Base-by-base conservation (phyloP, 257 asterid genomes). In the Craterostigma plantagineum region DNA sequence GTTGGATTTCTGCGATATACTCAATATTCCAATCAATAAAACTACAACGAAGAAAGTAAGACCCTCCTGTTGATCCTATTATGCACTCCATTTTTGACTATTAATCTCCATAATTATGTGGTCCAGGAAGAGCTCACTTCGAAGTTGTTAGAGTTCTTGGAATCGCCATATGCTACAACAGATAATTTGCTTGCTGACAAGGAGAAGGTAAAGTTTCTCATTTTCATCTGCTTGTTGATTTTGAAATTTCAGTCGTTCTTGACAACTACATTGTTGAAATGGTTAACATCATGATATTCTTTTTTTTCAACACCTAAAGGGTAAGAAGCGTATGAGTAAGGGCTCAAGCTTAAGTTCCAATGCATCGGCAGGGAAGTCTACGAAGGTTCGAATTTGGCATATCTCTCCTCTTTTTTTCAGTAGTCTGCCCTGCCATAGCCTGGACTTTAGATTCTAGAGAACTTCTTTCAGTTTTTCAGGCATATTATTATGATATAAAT, bases 131-230 rank as follows among this genome's bases (percentile, higher is more conserved):
- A 82, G 56, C 77, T 82, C 33, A 59, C 76, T 34, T 56, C 60
- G 14, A 79, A 64, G 75, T 49, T 87, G 50, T 53, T 82, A 58
- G 85, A 82, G 42, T 87, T 87, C 70, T 53, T 87, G 59, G 95
- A 76, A 63, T 79, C 93, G 48, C 98, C 95, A 33, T 79, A 72
- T 76, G 72, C 77, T 45, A 90, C 95, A 11, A 83, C 92, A 8
- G 83, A 76, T 30, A 27, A 56, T 45, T 62, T 90, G 67, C 95
- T 90, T 18, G 76, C 95, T 57, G 91, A 79, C 52, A 75, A 68
- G 58, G 77, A 82, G 55, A 76, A 74, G 72, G 90, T 69, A 18
- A 43, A 40, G 18, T 61, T 18, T 14, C 34, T 23, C 30, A 23
- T 52, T 8, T 42, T 16, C 42, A 49, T 52, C 34, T 51, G 35